Evolutionary conservation across 805 yeast genomes (phyloP), one percentile per base, ranked within the genome.

Genomic region (Wickerhamomyces pijperi): DNA sequence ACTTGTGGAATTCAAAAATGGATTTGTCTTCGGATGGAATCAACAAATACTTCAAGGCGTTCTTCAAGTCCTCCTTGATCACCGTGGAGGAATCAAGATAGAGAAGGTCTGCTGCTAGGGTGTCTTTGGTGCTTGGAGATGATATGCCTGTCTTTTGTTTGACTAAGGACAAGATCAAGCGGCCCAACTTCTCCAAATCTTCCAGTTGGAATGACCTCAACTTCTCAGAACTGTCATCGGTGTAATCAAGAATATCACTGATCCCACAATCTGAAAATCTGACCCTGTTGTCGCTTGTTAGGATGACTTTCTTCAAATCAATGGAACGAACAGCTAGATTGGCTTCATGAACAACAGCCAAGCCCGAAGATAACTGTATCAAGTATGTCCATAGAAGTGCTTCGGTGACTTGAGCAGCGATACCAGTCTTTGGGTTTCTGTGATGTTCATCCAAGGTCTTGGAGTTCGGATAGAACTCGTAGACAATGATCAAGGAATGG

Each of bases 401-500:
- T 53, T 80, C 87, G 0, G 80, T 76, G 3, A 83, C 64, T 31
- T 47, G 67, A 44, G 67, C 73, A 4, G 68, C 64, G 41, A 59
- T 62, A 32, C 59, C 58, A 20, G 45, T 35, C 40, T 51, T 64
- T 34, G 71, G 61, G 36, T 68, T 64, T 47, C 76, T 67, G 61
- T 85, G 92, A 16, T 70, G 67, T 44, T 86, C 95, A 41, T 67
- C 63, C 36, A 90, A 61, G 2, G 94, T 82, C 40, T 64, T 64
- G 1, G 94, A 71, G 43, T 76, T 65, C 19, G 98, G 97, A 57
- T 72, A 83, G 56, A 76, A 92, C 53, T 90, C 97, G 59, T 86
- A 85, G 4, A 83, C 80, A 34, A 87, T 64, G 33, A 86, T 70
- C 41, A 92, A 66, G 1, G 92, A 78, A 36, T 70, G 68, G 49